phyloP scores from a whole-genome alignment of 2,329 filamentous ascomycete species.

The Botryotinia globosa region DNA sequence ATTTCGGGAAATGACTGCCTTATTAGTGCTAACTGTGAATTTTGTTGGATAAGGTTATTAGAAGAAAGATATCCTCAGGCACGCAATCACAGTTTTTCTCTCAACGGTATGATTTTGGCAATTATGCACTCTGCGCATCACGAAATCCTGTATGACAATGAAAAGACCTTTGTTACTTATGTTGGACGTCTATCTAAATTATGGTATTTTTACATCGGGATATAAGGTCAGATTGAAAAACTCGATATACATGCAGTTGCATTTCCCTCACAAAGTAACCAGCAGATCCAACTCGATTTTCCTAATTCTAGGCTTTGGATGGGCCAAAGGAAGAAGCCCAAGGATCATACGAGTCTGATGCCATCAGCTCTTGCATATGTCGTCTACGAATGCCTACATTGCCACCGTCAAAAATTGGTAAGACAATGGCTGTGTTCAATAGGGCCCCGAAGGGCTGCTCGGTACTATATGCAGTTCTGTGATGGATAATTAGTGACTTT shows the following conservation, averaged over 20 bases:
- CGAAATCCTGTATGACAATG: background rate
- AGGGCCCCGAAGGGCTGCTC: conserved; percentile 43
- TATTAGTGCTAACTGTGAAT: background rate
- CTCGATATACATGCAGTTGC: background rate
- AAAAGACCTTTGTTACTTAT: background rate
- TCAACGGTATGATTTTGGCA: background rate
- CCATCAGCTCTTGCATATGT: conserved; percentile 47
- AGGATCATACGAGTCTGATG: conserved; percentile 45
- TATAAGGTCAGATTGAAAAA: background rate
- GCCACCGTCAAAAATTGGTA: conserved; percentile 53
- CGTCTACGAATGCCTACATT: conserved; percentile 52
- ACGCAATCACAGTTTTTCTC: background rate
- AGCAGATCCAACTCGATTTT: background rate
- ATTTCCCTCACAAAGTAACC: background rate
- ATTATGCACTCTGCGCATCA: background rate
- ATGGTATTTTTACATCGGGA: background rate
- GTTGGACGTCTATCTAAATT: background rate
- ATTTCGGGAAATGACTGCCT: background rate
- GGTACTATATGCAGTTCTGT: conserved; percentile 14
- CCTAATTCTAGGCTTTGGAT: background rate
- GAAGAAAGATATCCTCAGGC: background rate
- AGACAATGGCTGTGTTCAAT: conserved; percentile 45
- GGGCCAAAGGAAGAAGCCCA: conserved; percentile 43
- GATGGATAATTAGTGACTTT: conserved; percentile 18
- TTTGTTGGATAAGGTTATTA: too few relatives aligned